Evolutionary conservation across 2,329 filamentous ascomycete species (phyloP), one percentile per base, ranked within the genome.

Genomic region (Pseudogymnoascus verrucosus): DNA sequence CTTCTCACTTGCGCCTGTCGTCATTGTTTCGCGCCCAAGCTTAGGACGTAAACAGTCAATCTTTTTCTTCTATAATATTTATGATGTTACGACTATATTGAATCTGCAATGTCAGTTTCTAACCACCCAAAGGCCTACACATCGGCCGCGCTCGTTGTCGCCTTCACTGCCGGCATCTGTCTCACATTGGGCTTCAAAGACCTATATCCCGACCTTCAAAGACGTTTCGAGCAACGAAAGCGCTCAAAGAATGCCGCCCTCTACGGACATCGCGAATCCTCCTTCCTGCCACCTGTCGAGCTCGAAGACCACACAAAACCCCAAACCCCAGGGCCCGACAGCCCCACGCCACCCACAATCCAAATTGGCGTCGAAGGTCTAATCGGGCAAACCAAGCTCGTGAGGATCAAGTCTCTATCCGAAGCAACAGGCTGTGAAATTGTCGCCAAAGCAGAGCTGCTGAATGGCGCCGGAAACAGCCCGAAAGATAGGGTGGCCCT

Each of bases 401-500:
- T 99, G 70, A 85, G 86, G 67, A 92, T 99, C 73, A 89, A 87
- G 69, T 93, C 90, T 39, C 83, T 99, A 23, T 96, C 90, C 3
- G 86, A 89, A 57, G 91, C 88, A 16, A 97, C 95, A 3, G 92
- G 92, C 19, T 92, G 95, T 71, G 87, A 87, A 42, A 96, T 99
- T 71, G 80, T 98, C 37, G 95, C 89, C 68, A 99, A 99, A 77
- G 92, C 92, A 60, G 95, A 99, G 82, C 96, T 96, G 73, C 83
- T 99, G 63, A 98, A 99, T 77, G 95, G 93, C 60, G 93, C 93
- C 2, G 95, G 95, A 14, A 90, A 91, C 70, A 95, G 90, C 69
- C 93, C 95, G 42, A 99, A 99, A 76, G 95, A 99, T 76, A 86
- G 95, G 62, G 95, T 99, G 12, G 95, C 95, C 1, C 82, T 98